A percentile compares a stretch with the other conserved stretches of the same genome.
These are phyloP conservation scores for Metschnikowia borealis DNA, from an alignment of 805 yeast species.

Conservation along the genomic window DNA sequence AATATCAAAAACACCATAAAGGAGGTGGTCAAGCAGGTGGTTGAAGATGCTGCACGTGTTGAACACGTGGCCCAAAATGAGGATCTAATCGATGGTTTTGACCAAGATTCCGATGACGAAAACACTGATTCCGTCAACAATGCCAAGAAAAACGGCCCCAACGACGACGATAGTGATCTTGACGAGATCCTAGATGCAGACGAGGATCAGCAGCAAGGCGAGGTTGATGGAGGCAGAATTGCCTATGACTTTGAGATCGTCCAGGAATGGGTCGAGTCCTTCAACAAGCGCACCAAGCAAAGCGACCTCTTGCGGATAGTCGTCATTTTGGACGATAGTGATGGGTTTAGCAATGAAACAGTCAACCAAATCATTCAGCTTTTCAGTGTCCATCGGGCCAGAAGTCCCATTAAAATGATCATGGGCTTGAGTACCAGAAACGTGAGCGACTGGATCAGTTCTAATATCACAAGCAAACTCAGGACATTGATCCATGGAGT, in stretches of 20 bases:
- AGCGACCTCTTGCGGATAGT: conserved; percentile 18
- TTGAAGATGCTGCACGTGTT: conserved; percentile 8
- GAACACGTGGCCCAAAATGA: not conserved
- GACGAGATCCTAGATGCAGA: conserved; percentile 13
- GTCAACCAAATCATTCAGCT: conserved; percentile 34
- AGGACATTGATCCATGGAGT: conserved; percentile 26
- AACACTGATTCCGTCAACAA: not conserved
- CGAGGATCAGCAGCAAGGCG: conserved; percentile 17
- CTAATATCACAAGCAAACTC: conserved; percentile 29
- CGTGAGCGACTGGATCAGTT: conserved; percentile 35
- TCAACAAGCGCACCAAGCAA: conserved; percentile 7
- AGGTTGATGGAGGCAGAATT: conserved; percentile 22
- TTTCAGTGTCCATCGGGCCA: conserved; percentile 22
- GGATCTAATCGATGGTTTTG: not conserved
- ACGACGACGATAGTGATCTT: conserved; percentile 9
- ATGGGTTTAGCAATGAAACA: conserved; percentile 30
- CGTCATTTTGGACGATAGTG: conserved; percentile 36
- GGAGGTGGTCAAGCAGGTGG: conserved; percentile 32
- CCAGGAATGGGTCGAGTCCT: conserved; percentile 27
- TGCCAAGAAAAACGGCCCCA: conserved; percentile 9
- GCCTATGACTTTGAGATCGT: conserved; percentile 36
- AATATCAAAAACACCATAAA: conserved; percentile 33
- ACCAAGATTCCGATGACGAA: conserved; percentile 10
- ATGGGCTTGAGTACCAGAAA: conserved; percentile 35
- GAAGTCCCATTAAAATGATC: conserved; percentile 32